Evolutionary conservation across 495 filamentous ascomycete species (phyloP), one percentile per base, ranked within the genome.

Genomic region (Bryoglossum gracile): DNA sequence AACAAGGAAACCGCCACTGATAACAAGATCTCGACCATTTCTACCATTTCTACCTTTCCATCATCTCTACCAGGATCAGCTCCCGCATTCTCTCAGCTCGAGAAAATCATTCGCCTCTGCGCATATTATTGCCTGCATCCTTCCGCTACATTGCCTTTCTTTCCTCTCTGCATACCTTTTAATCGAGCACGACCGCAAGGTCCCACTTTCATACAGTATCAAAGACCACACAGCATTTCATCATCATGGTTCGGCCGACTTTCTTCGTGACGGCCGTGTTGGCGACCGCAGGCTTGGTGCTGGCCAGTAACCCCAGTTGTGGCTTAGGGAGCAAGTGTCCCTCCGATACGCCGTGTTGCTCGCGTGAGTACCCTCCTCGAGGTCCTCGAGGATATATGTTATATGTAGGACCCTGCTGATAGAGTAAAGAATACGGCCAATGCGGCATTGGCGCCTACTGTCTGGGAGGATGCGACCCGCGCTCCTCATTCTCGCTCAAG

Each of bases 401-500:
- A n/a, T n/a, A n/a, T n/a, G n/a, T n/a, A n/a, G n/a, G n/a, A n/a
- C n/a, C n/a, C n/a, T n/a, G n/a, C n/a, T n/a, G n/a, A n/a, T n/a
- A n/a, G n/a, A n/a, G n/a, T 24, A 40, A 59, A 97, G 91, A 90
- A 68, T 98, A 98, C 68, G 87, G 87, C 53, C 76, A 92, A 70
- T 98, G 92, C 61, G 78, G 90, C 70, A 83, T 87, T 34, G 92
- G 92, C 58, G 92, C 89, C 41, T 97, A 85, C 75, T 98, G 92
- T 58, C 81, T 98, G 18, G 94, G 94, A 46, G 92, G 92, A 50
- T 98, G 92, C 70, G 91, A 98, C 64, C 84, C 87, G 32, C 78
- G 78, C 49, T 80, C 77, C 65, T 96, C 91, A 25, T 82, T 78
- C 68, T 75, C 77, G 3, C 71, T 96, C 56, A 81, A 90, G 48